Base-by-base conservation (phyloP, 2,329 filamentous ascomycete genomes). In the Xylaria sp. region DNA sequence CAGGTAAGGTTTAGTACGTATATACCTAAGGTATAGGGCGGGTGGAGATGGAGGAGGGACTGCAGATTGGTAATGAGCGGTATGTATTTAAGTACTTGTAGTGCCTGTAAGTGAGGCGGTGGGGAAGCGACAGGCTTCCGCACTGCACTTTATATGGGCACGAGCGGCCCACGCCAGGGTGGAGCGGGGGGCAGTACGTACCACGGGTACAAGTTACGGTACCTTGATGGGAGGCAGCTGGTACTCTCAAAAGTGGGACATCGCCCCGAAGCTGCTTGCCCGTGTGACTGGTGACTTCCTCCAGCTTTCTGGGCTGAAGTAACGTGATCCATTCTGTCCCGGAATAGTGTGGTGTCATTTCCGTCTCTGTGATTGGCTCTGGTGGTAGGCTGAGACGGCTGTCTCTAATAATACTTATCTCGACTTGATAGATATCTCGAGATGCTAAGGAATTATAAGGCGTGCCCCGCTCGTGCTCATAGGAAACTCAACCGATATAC, bases 241-340 rank as follows among this genome's bases (percentile, higher is more conserved):
- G 13, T 46, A 18, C 41, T 15, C n/a, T 1, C 18, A 18, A 46
- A 8, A 18, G 44, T 20, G 25, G 23, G 20, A 23, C 50, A 13
- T 52, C 18, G 28, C 28, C 25, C 50, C 23, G 23, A 25, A 8
- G 3, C 20, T 54, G 51, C 28, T 28, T 28, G 28, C 34, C 34
- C 34, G 34, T 37, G 34, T 37, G 34, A 37, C 51, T 25, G 12
- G 51, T 7, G 34, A 28, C 34, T 28, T 54, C 34, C 34, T 54
- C 34, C 34, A 23, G 15, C 44, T 48, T 50, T 32, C 41, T 59
- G 23, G 41, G 57, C 56, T 71, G 63, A 51, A 58, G 52, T 54
- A 74, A 70, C 70, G 74, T 75, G 73, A 74, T 72, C 69, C 63
- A 68, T 34, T 68, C 62, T 46, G 69, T 70, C 71, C 20, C 44